Evolutionary conservation across 345 rosid genomes (phyloP), one percentile per base, ranked within the genome.

Genomic region (Adansonia digitata): DNA sequence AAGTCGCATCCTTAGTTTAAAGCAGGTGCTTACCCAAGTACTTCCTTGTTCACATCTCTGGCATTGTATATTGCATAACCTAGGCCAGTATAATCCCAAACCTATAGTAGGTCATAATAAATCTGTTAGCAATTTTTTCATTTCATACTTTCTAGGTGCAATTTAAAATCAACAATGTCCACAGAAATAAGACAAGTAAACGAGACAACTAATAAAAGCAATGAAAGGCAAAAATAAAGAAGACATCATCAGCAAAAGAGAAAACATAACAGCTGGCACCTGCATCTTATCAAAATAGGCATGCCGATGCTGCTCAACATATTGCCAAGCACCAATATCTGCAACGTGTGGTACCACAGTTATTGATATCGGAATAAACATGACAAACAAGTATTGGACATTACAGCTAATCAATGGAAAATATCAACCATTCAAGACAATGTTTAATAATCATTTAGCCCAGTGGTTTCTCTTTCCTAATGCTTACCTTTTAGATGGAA

Each of bases 21-120:
- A 37, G 53, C 9, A 69, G 64, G 70, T 61, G 69, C 90, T 82
- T 82, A 94, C 98, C 98, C 98, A 42, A 94, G 81, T 63, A 80
- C 74, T 70, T 90, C 92, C 82, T 88, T 90, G 81, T 87, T 76
- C 37, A 81, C 92, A 79, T 94, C 98, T 74, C 85, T 89, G 60
- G 98, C 94, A 85, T 81, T 78, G 77, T 92, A 94, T 81, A 82
- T 86, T 78, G 97, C 87, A 77, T 85, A 94, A 78, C 97, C 97
- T 70, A 90, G 80, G 81, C 98, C 98, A 52, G 98, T 91, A 85
- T 92, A 89, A 82, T 94, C 98, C 98, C 98, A 92, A 42, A 92
- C 98, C 98, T 92, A 78, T 60, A 80, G 48, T 69, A 84, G 35
- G 26, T 43, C 24, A 53, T 17, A 52, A 48, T 68, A 46, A 69